Percentiles rank a stretch among this genome's conserved stretches.
These are phyloP conservation scores for Pseudogymnoascus sp. DNA, from an alignment of 2,329 filamentous ascomycete species.

Conservation along the genomic window DNA sequence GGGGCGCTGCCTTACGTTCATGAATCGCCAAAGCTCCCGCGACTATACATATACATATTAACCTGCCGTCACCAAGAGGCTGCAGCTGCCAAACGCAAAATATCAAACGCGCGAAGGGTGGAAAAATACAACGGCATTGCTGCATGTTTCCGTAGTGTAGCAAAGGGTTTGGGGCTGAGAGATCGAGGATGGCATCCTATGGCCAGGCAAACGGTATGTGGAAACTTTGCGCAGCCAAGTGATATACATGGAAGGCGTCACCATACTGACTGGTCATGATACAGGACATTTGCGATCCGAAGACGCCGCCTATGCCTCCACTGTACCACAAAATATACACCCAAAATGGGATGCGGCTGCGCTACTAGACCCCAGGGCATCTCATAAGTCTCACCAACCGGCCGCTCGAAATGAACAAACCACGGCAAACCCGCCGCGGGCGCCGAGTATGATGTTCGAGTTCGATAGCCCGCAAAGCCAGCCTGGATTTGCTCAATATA, in stretches of 20 bases:
- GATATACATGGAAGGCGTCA: neutral
- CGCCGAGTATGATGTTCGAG: constrained; percentile 33
- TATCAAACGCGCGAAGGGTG: neutral
- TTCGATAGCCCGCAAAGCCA: constrained; percentile 31
- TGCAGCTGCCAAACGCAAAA: neutral
- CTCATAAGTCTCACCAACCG: constrained; percentile 18
- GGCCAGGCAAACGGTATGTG: constrained; percentile 31
- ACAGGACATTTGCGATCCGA: constrained; percentile 5
- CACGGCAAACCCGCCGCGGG: constrained; percentile 22
- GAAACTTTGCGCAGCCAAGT: neutral
- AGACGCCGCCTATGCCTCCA: constrained; percentile 11
- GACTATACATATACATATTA: constrained; percentile 4
- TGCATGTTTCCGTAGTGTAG: constrained; percentile 7
- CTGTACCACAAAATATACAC: constrained; percentile 1
- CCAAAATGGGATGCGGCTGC: constrained; percentile 35
- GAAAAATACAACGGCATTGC: constrained; percentile 3
- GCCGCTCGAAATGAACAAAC: neutral
- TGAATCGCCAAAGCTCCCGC: constrained; percentile 3
- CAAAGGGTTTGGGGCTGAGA: constrained; percentile 12
- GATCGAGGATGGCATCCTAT: constrained; percentile 31
- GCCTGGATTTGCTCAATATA: constrained; percentile 15
- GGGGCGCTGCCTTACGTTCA: neutral
- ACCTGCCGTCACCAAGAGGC: neutral
- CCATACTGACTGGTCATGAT: neutral
- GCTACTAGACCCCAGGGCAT: constrained; percentile 38